Percentiles rank a stretch among this genome's conserved stretches.
Conservation (phyloP, 2,329 filamentous ascomycete genomes). For the Neoascochyta sp. region DNA sequence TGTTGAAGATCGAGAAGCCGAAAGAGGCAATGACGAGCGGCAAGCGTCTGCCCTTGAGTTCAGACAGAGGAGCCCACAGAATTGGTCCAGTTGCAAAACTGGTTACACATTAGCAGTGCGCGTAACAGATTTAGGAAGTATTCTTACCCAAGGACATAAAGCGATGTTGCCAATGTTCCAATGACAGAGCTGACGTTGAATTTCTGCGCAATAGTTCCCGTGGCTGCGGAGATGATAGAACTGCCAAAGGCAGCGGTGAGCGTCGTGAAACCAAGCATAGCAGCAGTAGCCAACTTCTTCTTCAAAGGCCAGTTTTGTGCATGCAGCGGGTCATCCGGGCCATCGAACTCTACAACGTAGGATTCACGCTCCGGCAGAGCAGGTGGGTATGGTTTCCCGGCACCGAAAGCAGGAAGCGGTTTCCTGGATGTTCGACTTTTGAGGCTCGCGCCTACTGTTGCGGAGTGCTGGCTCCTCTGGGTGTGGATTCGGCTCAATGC, state of each 20-base stretch:
- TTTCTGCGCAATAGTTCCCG: constrained; percentile 27
- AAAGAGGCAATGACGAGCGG: constrained; percentile 50
- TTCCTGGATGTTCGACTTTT: constrained; percentile 50
- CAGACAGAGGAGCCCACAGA: constrained; percentile 51
- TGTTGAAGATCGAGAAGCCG: constrained; percentile 51
- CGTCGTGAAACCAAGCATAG: constrained; percentile 70
- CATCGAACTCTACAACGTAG: constrained; percentile 67
- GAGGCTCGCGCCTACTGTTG: constrained; percentile 60
- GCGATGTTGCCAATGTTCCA: constrained; percentile 48
- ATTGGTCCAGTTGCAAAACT: no score
- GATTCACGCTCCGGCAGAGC: constrained; percentile 65
- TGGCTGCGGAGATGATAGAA: constrained; percentile 43
- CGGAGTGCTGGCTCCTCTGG: constrained; percentile 64
- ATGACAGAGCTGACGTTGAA: constrained; percentile 49
- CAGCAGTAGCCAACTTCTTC: constrained; percentile 70
- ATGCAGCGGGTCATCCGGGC: constrained; percentile 76
- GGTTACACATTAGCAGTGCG: no score
- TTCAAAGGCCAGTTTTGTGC: constrained; percentile 80
- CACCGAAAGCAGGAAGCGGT: constrained; percentile 66
- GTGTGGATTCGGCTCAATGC: constrained; percentile 70
- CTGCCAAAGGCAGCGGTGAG: constrained; percentile 62
- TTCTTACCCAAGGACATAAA: constrained; percentile 49
- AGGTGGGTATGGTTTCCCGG: constrained; percentile 71
- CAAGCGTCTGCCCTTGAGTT: constrained; percentile 48
- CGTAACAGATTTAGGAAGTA: no score